These are phyloP conservation scores for Fistulifera solaris DNA, from an alignment of 108 stramenopile genomes.

Conservation along the genomic window DNA sequence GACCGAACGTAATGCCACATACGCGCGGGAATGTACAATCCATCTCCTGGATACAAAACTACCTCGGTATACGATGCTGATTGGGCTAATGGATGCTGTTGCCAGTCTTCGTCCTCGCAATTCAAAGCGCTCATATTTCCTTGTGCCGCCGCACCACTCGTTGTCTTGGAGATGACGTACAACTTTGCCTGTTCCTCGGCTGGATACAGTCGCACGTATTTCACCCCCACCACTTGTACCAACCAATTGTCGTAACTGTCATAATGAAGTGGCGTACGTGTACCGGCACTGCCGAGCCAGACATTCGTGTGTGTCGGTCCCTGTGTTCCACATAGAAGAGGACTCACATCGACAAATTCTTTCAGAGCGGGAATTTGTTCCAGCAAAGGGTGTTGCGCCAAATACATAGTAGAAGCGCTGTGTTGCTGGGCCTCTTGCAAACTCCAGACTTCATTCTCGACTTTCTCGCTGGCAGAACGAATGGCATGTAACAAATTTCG, in stretches of 20 bases:
- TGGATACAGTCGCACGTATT: conserved; percentile 69
- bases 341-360: conserved; percentile 22
- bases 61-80: conserved; percentile 32
- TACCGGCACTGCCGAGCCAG: conserved; percentile 66
- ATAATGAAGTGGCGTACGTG: conserved; percentile 60
- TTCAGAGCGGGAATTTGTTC: conserved; percentile 39
- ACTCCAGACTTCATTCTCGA: conserved; percentile 16
- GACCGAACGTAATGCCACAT: conserved; percentile 59
- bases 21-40: conserved; percentile 49
- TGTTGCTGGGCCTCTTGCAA: conserved; percentile 17
- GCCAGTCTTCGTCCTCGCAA: conserved; percentile 48
- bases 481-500: conserved; percentile 20
- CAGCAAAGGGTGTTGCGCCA: conserved; percentile 54
- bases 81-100: conserved; percentile 25
- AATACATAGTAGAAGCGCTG: conserved; percentile 21
- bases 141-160: conserved; percentile 17
- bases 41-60: conserved; percentile 48
- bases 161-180: conserved; percentile 30
- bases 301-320: conserved; percentile 34
- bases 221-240: conserved; percentile 66
- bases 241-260: conserved; percentile 75
- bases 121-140: conserved; percentile 59
- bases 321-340: conserved; percentile 13
- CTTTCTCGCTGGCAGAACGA: conserved; percentile 20
- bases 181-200: conserved; percentile 22